Conservation (phyloP, 306 rosid genomes). For the Acacia crassicarpa region DNA sequence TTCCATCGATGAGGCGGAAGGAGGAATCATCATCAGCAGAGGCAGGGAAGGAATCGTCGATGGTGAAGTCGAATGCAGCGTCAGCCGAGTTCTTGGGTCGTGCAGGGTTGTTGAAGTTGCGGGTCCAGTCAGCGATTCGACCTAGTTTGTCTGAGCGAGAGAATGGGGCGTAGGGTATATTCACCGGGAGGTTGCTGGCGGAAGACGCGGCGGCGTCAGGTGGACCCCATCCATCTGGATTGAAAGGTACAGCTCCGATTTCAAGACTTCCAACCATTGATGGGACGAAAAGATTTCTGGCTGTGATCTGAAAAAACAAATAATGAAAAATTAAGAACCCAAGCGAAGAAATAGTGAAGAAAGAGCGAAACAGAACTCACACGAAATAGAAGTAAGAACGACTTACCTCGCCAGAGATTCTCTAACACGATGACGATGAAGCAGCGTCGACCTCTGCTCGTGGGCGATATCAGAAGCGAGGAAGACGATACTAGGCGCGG, state of each 20-base stretch:
- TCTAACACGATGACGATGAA: neutral
- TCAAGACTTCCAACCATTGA: slow-evolving; percentile 57
- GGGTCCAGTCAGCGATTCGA: slow-evolving; percentile 90
- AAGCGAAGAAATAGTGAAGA: neutral
- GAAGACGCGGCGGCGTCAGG: slow-evolving; percentile 45
- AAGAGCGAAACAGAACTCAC: no score
- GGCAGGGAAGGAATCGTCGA: slow-evolving; percentile 81
- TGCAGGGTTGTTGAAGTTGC: slow-evolving; percentile 64
- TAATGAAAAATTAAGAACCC: neutral
- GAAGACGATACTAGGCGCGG: no score
- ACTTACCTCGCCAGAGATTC: no score
- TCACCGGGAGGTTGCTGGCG: slow-evolving; percentile 56
- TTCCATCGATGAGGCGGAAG: slow-evolving; percentile 82
- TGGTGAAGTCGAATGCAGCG: slow-evolving; percentile 79
- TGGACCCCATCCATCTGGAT: slow-evolving; percentile 93
- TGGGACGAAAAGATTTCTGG: neutral
- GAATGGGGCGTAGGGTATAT: slow-evolving; percentile 88
- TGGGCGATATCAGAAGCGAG: neutral
- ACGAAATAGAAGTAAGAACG: no score
- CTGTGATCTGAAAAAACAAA: neutral
- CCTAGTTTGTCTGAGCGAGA: slow-evolving; percentile 90
- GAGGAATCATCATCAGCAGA: slow-evolving; percentile 58
- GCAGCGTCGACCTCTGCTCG: neutral
- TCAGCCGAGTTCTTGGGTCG: slow-evolving; percentile 73
- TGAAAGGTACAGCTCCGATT: slow-evolving; percentile 75